These are phyloP conservation scores for Lippia alba DNA, from an alignment of 305 asterid genomes.

Conservation along the genomic window DNA sequence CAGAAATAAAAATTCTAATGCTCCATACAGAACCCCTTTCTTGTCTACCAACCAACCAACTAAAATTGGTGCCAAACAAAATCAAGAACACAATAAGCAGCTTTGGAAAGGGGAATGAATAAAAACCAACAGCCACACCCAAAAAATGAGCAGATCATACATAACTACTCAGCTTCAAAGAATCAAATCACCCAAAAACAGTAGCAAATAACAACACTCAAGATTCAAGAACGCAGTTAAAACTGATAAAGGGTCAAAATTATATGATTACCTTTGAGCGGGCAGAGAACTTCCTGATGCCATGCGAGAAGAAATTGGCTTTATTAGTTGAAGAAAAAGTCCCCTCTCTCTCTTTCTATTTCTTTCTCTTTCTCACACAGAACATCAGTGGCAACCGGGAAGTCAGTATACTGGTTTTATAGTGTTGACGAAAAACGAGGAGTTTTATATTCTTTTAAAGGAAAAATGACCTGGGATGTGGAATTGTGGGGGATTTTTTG, in stretches of 20 bases:
- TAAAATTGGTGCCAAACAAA: neutral
- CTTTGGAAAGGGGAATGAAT: neutral
- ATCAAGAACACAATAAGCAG: neutral
- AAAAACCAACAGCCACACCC: neutral
- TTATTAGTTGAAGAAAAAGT: no score
- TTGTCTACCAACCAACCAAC: neutral
- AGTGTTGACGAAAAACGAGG: neutral
- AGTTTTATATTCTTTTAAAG: no score
- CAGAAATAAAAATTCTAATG: neutral
- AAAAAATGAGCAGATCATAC: neutral
- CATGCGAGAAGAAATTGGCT: constrained; percentile 13
- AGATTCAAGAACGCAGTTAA: neutral
- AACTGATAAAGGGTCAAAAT: neutral
- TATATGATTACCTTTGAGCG: constrained; percentile 33
- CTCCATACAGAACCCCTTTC: neutral
- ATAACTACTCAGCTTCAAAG: constrained; percentile 3
- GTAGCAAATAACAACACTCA: neutral
- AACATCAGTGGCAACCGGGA: no score
- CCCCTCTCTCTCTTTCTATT: no score
- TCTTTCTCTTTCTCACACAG: no score
- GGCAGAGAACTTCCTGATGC: constrained; percentile 34
- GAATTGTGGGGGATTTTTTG: no score
- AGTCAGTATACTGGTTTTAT: no score
- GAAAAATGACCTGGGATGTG: no score
- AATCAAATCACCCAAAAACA: neutral